Percentiles rank a stretch among this genome's conserved stretches.
These are phyloP conservation scores for Cryptosporidium tyzzeri DNA, from an alignment of 169 alveolate genomes.

Conservation along the genomic window DNA sequence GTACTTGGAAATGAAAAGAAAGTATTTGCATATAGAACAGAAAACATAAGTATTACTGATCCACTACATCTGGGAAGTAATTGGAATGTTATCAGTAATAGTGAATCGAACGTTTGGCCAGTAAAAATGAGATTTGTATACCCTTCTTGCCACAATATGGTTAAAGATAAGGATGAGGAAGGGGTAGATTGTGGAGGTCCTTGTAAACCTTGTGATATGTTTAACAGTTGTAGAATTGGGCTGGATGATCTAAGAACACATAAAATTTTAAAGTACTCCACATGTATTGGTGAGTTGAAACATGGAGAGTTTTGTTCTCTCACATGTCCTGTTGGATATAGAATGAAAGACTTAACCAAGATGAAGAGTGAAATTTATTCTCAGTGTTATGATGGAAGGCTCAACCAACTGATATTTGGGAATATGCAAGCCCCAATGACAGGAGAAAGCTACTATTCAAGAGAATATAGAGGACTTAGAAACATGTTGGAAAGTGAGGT, in stretches of 20 bases:
- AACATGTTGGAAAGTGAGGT: constrained; percentile 9
- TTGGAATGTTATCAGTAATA: constrained; percentile 23
- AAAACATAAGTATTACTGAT: constrained; percentile 17
- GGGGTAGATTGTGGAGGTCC: constrained; percentile 85
- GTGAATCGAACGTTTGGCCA: constrained; percentile 35
- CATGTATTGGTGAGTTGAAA: constrained; percentile 52
- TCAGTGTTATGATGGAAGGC: constrained; percentile 66
- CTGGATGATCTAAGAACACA: constrained; percentile 33
- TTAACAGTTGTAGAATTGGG: constrained; percentile 14
- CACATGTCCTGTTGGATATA: constrained; percentile 63
- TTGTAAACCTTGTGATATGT: constrained; percentile 81
- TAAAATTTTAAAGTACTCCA: constrained; percentile 32
- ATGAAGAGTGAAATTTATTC: constrained; percentile 57
- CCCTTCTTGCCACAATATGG: constrained; percentile 82
- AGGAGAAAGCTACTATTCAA: constrained; percentile 14
- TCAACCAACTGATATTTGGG: constrained; percentile 14
- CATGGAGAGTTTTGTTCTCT: constrained; percentile 65
- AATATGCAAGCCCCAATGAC: constrained; percentile 3
- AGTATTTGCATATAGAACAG: constrained; percentile 59
- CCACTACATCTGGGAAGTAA: constrained; percentile 51
- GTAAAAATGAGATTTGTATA: constrained; percentile 30
- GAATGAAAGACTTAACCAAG: constrained; percentile 30
- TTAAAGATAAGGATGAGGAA: constrained; percentile 82
- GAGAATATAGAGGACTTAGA: not conserved
- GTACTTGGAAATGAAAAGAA: constrained; percentile 46